Evolutionary conservation across 805 yeast genomes (phyloP), one percentile per base, ranked within the genome.

Genomic region (Jamesozyma spencerorum): DNA sequence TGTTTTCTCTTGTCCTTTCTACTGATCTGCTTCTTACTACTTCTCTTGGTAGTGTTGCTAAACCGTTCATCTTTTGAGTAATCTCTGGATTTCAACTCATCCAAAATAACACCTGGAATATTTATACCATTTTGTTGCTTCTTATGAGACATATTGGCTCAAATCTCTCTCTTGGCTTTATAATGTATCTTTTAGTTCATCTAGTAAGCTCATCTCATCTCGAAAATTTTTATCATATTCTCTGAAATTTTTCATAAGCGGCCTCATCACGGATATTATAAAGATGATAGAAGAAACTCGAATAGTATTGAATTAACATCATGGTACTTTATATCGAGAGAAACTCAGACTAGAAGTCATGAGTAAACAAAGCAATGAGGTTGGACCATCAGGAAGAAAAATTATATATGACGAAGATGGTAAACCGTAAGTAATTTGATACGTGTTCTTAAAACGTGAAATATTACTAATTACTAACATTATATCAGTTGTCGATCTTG

Each of bases 401-500:
- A 80, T 86, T 43, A 62, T 85, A 18, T 58, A 84, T 42, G 96
- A 85, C 55, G 79, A 85, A 57, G 81, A 90, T 61, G 97, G 97
- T 1, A 88, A 85, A 61, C 97, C 97, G 87, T 84, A 69, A 58
- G 92, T 76, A 45, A 15, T 15, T 31, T 17, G 4, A 17, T 13
- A n/a, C 31, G 13, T 31, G 11, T 17, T 15, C 19, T 14, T n/a
- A 31, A n/a, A n/a, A 31, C 33, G 18, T 31, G 13, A 18, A 5
- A 14, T 5, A 14, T 30, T 30, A 10, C 10, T 30, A 18, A 7
- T 31, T 31, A 14, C 19, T 14, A 17, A 31, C 15, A 28, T 18
- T 18, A 41, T 48, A 43, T 44, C 47, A 77, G 82, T 43, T 90
- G 98, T 56, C 90, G 96, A 39, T 66, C 95, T 2, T 90, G 98